Percentiles rank a stretch among this genome's conserved stretches.
Evolutionary conservation across 306 rosid species (phyloP).

Genomic region (Astragalus glycyphyllos): DNA sequence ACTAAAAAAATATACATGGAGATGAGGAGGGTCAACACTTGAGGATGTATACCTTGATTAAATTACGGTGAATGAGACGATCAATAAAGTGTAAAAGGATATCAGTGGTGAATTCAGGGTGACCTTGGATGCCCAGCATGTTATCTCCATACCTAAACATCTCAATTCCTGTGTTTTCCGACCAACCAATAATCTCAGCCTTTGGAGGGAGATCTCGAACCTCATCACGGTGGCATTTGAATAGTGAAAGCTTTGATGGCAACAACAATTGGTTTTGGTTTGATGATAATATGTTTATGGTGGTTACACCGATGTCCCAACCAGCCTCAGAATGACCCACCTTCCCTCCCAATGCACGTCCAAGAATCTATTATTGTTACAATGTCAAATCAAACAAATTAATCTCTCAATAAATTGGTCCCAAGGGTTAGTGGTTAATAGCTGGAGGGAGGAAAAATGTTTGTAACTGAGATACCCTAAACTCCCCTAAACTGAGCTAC

Average conservation of each 20-base stretch:
- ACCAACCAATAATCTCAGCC: constrained; percentile 85
- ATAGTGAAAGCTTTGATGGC: constrained; percentile 64
- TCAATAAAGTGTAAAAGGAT: constrained; percentile 73
- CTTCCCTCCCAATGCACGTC: constrained; percentile 88
- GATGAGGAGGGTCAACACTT: too few relatives aligned
- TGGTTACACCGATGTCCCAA: constrained; percentile 86
- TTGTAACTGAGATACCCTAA: too few relatives aligned
- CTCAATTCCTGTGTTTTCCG: constrained; percentile 81
- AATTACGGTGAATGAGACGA: constrained; percentile 59
- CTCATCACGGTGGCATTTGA: constrained; percentile 87
- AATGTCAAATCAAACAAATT: too few relatives aligned
- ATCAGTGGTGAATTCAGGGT: constrained; percentile 88
- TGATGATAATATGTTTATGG: constrained; percentile 60
- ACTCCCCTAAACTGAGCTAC: too few relatives aligned
- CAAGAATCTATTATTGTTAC: constrained; percentile 54
- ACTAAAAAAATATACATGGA: too few relatives aligned
- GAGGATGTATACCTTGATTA: constrained; percentile 52
- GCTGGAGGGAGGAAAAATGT: too few relatives aligned
- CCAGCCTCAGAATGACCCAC: constrained; percentile 70
- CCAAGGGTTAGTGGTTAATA: too few relatives aligned
- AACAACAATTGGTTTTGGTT: constrained; percentile 43
- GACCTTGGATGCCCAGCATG: constrained; percentile 93
- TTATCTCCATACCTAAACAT: constrained; percentile 76
- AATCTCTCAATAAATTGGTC: too few relatives aligned
- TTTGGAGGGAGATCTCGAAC: constrained; percentile 72